These are phyloP conservation scores for Leccinum solheimii DNA, from an alignment of 1,284 basidiomycete species.

Conservation along the genomic window DNA sequence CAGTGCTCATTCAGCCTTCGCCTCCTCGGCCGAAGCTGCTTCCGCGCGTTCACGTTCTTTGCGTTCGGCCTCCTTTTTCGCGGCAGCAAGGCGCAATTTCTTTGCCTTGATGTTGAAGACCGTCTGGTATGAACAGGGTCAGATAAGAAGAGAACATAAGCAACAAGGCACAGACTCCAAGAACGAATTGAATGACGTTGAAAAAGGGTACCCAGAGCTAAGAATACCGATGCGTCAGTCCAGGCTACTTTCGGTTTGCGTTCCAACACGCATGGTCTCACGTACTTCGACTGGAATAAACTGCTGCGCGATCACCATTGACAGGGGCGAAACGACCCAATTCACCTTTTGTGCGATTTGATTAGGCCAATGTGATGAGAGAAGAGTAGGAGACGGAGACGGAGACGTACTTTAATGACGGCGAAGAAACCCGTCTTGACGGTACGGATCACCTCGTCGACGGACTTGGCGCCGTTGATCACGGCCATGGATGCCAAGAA, in stretches of 20 bases:
- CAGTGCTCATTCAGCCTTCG: slow-evolving; percentile 18
- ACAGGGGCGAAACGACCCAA: slow-evolving; percentile 34
- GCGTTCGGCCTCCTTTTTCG: slow-evolving; percentile 45
- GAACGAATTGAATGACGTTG: slow-evolving; percentile 30
- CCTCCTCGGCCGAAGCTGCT: slow-evolving; percentile 8
- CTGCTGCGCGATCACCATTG: slow-evolving; percentile 36
- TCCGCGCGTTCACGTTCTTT: slow-evolving; percentile 33
- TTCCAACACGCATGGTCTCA: neutral
- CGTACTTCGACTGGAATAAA: slow-evolving; percentile 36
- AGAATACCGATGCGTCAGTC: neutral
- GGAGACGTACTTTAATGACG: slow-evolving; percentile 62
- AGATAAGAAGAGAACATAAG: neutral
- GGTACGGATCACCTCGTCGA: slow-evolving; percentile 66
- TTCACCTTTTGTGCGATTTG: slow-evolving; percentile 26
- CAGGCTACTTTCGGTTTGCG: slow-evolving; percentile 10
- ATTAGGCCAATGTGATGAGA: slow-evolving; percentile 1
- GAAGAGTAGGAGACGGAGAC: neutral
- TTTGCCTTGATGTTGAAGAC: slow-evolving; percentile 73
- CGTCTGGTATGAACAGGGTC: slow-evolving; percentile 45
- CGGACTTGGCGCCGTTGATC: slow-evolving; percentile 77
- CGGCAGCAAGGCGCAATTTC: slow-evolving; percentile 54
- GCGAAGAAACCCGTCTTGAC: slow-evolving; percentile 75
- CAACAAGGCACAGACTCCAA: slow-evolving; percentile 27
- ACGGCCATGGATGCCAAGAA: slow-evolving; percentile 80
- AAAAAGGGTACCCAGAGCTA: slow-evolving; percentile 38